Evolutionary conservation across 1,284 basidiomycete species (phyloP), one percentile per base, ranked within the genome.

Genomic region (Phenoliferia sp.): DNA sequence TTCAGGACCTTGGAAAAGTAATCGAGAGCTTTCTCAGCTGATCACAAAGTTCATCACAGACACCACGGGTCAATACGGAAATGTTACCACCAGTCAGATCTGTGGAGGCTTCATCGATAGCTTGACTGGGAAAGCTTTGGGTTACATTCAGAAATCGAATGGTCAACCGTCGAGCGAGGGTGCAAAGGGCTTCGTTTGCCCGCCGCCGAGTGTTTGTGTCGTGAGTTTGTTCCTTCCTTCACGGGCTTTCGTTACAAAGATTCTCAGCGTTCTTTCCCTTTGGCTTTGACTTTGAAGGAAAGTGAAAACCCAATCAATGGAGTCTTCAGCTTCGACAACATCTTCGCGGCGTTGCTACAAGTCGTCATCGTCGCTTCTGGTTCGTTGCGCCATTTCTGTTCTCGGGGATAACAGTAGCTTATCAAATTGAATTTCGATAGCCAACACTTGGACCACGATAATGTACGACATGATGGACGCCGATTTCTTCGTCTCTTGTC

Each of bases 401-500:
- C 22, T 22, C n/a, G 7, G 29, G 22, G 17, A 28, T 33, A 44
- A 56, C 39, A 35, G 17, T 22, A 60, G n/a, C n/a, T 44, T n/a
- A 22, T 32, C 34, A 56, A 59, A n/a, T n/a, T n/a, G n/a, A n/a
- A n/a, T n/a, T n/a, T n/a, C 28, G 7, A 56, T 57, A 78, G 80
- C 80, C 59, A 82, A 82, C 67, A 80, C 77, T 0, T 83, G 80
- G 80, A 76, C 79, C 3, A 80, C 84, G 0, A 81, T 90, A 67
- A 97, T 98, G 95, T 98, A 97, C 79, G 79, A 82, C 55, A 89
- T 92, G 83, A 91, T 97, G 80, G 91, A 94, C 74, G 84, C 94
- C 2, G 95, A 99, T 77, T 95, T 90, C 80, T 92, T 90, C 76
- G 80, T 88, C 9, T 92, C 93, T 0, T 89, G 86, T 73, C 81